Evolutionary conservation across 805 yeast genomes (phyloP).

Genomic region (Torulaspora gathmanii): DNA sequence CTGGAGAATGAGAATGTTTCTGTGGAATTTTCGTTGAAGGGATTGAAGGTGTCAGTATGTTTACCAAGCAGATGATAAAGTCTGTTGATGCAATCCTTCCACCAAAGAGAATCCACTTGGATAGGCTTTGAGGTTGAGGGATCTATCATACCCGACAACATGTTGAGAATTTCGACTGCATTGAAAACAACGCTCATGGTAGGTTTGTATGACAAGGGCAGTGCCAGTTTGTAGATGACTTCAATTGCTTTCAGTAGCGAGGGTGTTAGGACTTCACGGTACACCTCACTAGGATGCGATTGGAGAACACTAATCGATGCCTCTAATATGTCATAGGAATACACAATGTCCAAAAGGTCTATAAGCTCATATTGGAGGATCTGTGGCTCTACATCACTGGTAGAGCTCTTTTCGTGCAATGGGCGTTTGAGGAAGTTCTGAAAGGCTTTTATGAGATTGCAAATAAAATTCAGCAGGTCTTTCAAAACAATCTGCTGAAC

Average conservation of each 20-base stretch:
- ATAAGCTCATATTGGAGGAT: conserved; percentile 45
- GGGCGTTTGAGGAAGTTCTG: conserved; percentile 28
- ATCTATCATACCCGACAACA: conserved; percentile 35
- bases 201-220: conserved; percentile 46
- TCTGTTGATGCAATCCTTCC: conserved; percentile 27
- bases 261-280: conserved; percentile 22
- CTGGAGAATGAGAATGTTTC: conserved; percentile 11
- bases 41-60: conserved; percentile 14
- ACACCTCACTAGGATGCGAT: conserved; percentile 14
- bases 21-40: conserved; percentile 5
- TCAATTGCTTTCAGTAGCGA: conserved; percentile 28
- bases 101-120: conserved; percentile 21
- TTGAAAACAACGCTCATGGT: conserved; percentile 50
- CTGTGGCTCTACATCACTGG: conserved; percentile 28
- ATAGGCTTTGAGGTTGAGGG: conserved; percentile 1
- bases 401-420: conserved; percentile 20
- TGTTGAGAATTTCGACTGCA: conserved; percentile 48
- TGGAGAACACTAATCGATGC: conserved; percentile 34
- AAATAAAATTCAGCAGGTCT: conserved; percentile 27
- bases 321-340: conserved; percentile 56
- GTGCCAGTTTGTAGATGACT: conserved; percentile 35
- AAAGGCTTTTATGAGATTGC: conserved; percentile 27
- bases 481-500: conserved; percentile 40
- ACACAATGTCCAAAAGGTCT: conserved; percentile 47
- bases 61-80: conserved; percentile 24